These are phyloP conservation scores for Elaeis guineensis DNA, from an alignment of 176 grass and related monocot species.

Conservation along the genomic window DNA sequence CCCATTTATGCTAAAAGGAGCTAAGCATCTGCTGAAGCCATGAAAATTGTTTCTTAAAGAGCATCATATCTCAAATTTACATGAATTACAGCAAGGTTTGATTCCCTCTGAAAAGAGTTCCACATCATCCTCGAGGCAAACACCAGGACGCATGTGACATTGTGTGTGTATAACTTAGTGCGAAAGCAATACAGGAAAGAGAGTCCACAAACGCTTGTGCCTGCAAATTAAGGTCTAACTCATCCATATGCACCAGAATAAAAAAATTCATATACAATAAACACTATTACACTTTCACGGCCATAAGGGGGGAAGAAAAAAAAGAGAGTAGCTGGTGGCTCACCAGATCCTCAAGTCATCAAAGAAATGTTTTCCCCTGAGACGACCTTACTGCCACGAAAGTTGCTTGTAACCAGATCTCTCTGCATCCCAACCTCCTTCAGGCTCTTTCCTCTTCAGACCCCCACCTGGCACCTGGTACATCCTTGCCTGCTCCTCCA, in stretches of 20 bases:
- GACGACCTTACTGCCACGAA: slow-evolving; percentile 50
- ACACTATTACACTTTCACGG: no score
- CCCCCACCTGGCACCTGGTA: slow-evolving; percentile 47
- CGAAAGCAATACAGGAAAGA: slow-evolving; percentile 21
- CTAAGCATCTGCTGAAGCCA: slow-evolving; percentile 6
- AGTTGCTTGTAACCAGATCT: slow-evolving; percentile 22
- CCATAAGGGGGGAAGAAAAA: no score
- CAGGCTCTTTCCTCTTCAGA: slow-evolving; percentile 69
- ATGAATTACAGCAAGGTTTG: slow-evolving; percentile 41
- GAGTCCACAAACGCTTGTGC: slow-evolving; percentile 22
- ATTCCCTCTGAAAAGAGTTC: slow-evolving; percentile 26
- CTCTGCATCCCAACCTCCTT: slow-evolving; percentile 50
- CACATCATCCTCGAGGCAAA: slow-evolving; percentile 30
- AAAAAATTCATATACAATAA: no score
- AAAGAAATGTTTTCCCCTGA: slow-evolving; percentile 8
- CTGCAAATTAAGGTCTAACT: slow-evolving; percentile 35
- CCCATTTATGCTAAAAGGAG: not conserved
- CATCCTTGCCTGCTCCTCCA: slow-evolving; percentile 52
- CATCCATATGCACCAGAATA: not conserved
- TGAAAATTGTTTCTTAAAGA: slow-evolving; percentile 26
- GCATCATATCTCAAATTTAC: slow-evolving; percentile 52
- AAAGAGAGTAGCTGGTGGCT: not conserved
- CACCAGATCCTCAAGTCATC: slow-evolving; percentile 23
- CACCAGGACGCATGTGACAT: slow-evolving; percentile 13
- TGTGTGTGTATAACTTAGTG: slow-evolving; percentile 32